Base-by-base conservation (phyloP, 257 asterid species). In the Rubia yunnanensis region DNA sequence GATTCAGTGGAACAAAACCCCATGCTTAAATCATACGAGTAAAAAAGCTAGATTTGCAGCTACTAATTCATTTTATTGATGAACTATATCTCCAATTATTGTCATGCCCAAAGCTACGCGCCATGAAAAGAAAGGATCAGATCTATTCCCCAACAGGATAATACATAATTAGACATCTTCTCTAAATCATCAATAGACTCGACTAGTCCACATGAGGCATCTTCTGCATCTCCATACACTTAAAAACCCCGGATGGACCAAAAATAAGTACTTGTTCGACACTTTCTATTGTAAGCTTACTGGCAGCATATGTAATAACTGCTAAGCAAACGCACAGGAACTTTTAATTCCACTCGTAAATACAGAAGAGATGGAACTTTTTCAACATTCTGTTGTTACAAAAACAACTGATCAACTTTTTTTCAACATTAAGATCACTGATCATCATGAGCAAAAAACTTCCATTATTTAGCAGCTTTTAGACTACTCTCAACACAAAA, bases 61-160 rank as follows among this genome's bases (percentile, higher is more conserved):
- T 5, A 63, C 44, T 15, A 22, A 9, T 30, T 50, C 13, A 15
- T 41, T 24, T 34, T 22, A 24, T 10, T 11, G 20, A 26, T 26
- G 38, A 44, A 14, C 17, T 41, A 63, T 31, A 26, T 41, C 17
- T 10, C 24, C 52, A 24, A 28, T 30, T 10, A 64, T 32, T 64
- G 26, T 41, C 59, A 30, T 46, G 36, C 67, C 55, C 46, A 64
- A 46, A 23, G 14, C 66, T 35, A 3, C 39, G n/a, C 31, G 11
- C 31, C 48, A 7, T n/a, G 57, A 64, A 24, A 48, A 26, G 68
- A 27, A 27, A 48, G 44, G 30, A 64, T 7, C 69, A n/a, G 46
- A n/a, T 10, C 8, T 24, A 11, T 28, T 46, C 4, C 32, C 17
- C 60, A 18, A 17, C 1, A 49, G 5, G 46, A 31, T 28, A 49